These are phyloP conservation scores for Colletotrichum karsti DNA, from an alignment of 2,329 filamentous ascomycete genomes.

Conservation along the genomic window DNA sequence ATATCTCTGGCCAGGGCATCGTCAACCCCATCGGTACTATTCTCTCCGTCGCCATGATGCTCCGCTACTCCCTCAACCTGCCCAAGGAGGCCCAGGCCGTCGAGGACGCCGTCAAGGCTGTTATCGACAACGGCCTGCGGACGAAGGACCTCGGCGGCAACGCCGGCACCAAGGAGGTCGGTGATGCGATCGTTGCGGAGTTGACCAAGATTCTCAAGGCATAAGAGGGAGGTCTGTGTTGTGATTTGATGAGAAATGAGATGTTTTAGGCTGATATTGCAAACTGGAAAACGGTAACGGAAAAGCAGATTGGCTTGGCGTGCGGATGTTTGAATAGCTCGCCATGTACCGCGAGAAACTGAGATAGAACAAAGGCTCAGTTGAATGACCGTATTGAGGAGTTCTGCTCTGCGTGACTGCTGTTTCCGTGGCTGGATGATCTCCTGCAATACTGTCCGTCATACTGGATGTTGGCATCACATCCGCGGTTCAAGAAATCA, in stretches of 20 bases:
- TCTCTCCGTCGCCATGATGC: slow-evolving; percentile 93
- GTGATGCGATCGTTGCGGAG: slow-evolving; percentile 80
- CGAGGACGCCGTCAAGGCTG: slow-evolving; percentile 81
- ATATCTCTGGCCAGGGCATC: slow-evolving; percentile 91
- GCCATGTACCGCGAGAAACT: neutral
- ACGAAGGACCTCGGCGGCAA: slow-evolving; percentile 88
- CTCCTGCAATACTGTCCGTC: too few species aligned
- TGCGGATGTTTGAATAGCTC: slow-evolving; percentile 10
- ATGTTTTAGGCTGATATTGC: neutral
- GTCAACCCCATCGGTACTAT: slow-evolving; percentile 89
- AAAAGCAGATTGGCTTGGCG: slow-evolving; percentile 1
- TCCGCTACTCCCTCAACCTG: slow-evolving; percentile 88
- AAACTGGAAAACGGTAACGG: neutral
- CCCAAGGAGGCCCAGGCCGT: slow-evolving; percentile 80
- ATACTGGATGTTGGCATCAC: too few species aligned
- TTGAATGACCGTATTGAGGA: neutral
- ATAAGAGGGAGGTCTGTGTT: slow-evolving; percentile 11
- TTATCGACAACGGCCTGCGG: slow-evolving; percentile 80
- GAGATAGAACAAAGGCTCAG: slow-evolving; percentile 3
- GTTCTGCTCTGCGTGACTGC: too few species aligned
- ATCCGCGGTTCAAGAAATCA: too few species aligned
- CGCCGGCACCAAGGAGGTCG: slow-evolving; percentile 67
- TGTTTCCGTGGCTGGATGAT: too few species aligned
- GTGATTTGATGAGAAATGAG: neutral
- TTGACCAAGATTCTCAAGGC: slow-evolving; percentile 72